These are phyloP conservation scores for Lactarius deliciosus DNA, from an alignment of 768 basidiomycete species.

Conservation along the genomic window DNA sequence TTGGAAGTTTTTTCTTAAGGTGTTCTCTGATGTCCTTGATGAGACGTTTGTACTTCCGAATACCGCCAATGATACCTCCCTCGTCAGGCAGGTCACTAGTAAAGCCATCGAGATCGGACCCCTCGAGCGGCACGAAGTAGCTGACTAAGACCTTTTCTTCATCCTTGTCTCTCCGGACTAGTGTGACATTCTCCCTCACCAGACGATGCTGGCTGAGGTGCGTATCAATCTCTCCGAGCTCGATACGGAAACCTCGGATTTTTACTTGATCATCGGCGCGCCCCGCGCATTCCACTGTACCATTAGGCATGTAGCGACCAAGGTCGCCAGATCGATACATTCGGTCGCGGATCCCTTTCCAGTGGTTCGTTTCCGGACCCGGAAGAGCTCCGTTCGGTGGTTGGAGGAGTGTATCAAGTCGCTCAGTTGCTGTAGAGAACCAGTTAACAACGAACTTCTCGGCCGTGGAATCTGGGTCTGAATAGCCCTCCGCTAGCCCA, in stretches of 20 bases:
- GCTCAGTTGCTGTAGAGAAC: constrained; percentile 59
- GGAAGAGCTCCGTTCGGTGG: constrained; percentile 51
- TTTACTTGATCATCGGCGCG: constrained; percentile 99
- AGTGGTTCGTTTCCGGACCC: constrained; percentile 74
- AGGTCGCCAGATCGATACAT: constrained; percentile 99
- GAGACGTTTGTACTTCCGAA: constrained; percentile 78
- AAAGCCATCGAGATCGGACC: constrained; percentile 61
- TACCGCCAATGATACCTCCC: constrained; percentile 67
- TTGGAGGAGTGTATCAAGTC: constrained; percentile 71
- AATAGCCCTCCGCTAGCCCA: constrained; percentile 93
- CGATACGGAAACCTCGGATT: constrained; percentile 98
- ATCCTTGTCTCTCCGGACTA: constrained; percentile 95
- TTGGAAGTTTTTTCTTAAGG: constrained; percentile 94
- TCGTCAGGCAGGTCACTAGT: constrained; percentile 60
- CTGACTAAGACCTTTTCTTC: constrained; percentile 98
- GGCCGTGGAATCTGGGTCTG: constrained; percentile 74
- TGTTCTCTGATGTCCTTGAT: constrained; percentile 95
- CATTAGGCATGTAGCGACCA: constrained; percentile 89
- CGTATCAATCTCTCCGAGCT: constrained; percentile 96
- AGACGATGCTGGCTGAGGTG: constrained; percentile 91
- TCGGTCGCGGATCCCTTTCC: constrained; percentile 94
- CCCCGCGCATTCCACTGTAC: constrained; percentile 94
- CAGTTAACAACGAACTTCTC: constrained; percentile 96
- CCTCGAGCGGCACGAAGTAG: constrained; percentile 91
- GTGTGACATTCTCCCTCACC: constrained; percentile 96